Conservation (phyloP, 495 filamentous ascomycete species). For the Chaetomium tenue region DNA sequence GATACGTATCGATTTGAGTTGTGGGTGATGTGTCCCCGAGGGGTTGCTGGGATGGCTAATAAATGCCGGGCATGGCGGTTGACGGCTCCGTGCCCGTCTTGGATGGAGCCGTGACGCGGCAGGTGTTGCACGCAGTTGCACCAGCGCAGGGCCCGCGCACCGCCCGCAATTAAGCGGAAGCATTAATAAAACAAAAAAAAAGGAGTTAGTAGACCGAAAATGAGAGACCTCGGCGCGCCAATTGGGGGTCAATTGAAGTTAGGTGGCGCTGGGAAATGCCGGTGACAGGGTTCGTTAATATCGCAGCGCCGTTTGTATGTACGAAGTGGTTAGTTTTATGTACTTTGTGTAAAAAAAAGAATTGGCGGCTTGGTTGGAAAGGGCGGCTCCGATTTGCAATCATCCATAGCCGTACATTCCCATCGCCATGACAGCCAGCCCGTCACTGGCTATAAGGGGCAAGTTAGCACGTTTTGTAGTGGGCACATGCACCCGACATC, state of each 20-base stretch:
- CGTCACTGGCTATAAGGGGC: constrained; percentile 3
- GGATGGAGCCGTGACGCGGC: constrained; percentile 24
- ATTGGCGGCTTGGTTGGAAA: no score
- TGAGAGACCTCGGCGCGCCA: not conserved
- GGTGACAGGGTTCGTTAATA: not conserved
- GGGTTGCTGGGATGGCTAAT: constrained; percentile 18
- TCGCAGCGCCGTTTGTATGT: no score
- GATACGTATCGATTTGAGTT: constrained; percentile 27
- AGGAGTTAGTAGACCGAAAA: not conserved
- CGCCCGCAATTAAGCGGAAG: constrained; percentile 25
- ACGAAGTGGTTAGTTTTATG: no score
- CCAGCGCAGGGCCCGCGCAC: constrained; percentile 27
- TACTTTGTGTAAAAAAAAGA: no score
- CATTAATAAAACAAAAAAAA: no score
- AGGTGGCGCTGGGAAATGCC: not conserved
- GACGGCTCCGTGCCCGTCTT: constrained; percentile 25
- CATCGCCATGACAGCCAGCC: not conserved
- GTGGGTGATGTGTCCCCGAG: constrained; percentile 43
- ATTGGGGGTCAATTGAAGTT: not conserved
- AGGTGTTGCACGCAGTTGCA: constrained; percentile 36
- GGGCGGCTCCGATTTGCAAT: no score
- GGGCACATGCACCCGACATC: constrained; percentile 16
- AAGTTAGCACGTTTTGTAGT: constrained; percentile 11
- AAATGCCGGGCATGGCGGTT: constrained; percentile 23
- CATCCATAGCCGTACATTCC: no score